Base-by-base conservation (phyloP, 495 filamentous ascomycete species). In the Thozetella sp. region DNA sequence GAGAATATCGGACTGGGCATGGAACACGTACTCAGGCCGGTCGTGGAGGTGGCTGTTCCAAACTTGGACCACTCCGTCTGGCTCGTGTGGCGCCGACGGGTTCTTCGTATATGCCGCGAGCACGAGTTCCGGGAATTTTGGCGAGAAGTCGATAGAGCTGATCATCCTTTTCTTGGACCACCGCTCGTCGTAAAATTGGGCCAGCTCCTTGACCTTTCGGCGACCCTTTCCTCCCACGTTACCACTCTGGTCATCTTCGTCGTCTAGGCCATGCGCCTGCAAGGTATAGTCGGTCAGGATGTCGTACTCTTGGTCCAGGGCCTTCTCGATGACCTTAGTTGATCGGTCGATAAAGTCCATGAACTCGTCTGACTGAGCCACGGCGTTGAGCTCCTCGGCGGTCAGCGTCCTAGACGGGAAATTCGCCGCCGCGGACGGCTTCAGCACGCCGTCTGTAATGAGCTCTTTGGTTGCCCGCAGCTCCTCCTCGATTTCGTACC, bases 131-230 rank as follows among this genome's bases (percentile, higher is more conserved):
- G 90, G 90, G 63, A 96, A 97, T 83, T 96, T 97, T 19, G 92
- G 90, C 24, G 93, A 97, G 69, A 97, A 98, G 74, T 90, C 88
- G 51, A 98, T 81, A 65, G 92, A 90, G 67, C 88, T 96, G 67
- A 98, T 88, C 91, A 97, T 97, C 60, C 96, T 87, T 75, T 96
- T 97, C 76, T 93, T 95, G 70, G 93, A 96, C 93, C 93, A 97
- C 68, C 92, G 80, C 59, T 97, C 93, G 65, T 97, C 92, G 72
- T 89, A 96, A 72, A 98, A 98, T 66, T 97, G 93, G 17, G 86
- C 88, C 34, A 97, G 76, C 72, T 99, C 93, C 67, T 88, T 90
- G 59, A 98, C 88, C 34, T 89, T 83, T 64, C 92, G 85, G 40
- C 89, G 87, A 53, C 90, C 90, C 70, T 90, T 92, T 13, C 89